Evolutionary conservation across 345 rosid species (phyloP).

Genomic region (Excoecaria agallocha): DNA sequence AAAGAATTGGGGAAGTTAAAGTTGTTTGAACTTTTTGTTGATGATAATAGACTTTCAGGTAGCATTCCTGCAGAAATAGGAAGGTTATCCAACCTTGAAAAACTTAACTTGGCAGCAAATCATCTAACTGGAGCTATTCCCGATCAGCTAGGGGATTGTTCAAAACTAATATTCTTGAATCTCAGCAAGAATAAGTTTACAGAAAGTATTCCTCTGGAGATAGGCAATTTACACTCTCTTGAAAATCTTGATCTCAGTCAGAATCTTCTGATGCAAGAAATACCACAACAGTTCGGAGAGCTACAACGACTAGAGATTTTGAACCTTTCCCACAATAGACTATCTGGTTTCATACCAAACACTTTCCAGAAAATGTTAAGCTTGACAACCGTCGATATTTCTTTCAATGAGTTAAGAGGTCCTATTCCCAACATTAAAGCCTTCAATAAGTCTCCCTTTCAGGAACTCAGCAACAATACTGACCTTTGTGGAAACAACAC

Average conservation of each 20-base stretch:
- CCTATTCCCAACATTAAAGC: slow-evolving; percentile 32
- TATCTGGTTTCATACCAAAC: slow-evolving; percentile 36
- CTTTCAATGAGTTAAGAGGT: slow-evolving; percentile 39
- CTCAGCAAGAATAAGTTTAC: slow-evolving; percentile 19
- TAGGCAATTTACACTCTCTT: neutral
- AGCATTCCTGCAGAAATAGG: slow-evolving; percentile 27
- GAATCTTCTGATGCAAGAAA: slow-evolving; percentile 31
- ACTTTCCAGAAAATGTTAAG: slow-evolving; percentile 15
- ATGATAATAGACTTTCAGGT: slow-evolving; percentile 22
- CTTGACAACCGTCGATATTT: slow-evolving; percentile 28
- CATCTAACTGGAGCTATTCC: slow-evolving; percentile 30
- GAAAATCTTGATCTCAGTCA: slow-evolving; percentile 36
- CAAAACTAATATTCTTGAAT: slow-evolving; percentile 22
- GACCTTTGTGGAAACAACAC: slow-evolving; percentile 7
- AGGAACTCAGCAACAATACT: neutral
- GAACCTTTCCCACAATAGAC: slow-evolving; percentile 38
- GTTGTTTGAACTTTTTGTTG: slow-evolving; percentile 4
- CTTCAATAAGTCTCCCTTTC: neutral
- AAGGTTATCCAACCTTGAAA: slow-evolving; percentile 14
- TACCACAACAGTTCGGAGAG: slow-evolving; percentile 12
- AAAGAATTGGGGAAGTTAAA: slow-evolving; percentile 8
- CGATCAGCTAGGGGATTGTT: slow-evolving; percentile 19
- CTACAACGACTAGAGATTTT: slow-evolving; percentile 25
- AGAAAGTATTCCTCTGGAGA: slow-evolving; percentile 1
- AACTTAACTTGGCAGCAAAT: slow-evolving; percentile 24